Conservation (phyloP, 495 filamentous ascomycete species). For the Geopyxis carbonaria region DNA sequence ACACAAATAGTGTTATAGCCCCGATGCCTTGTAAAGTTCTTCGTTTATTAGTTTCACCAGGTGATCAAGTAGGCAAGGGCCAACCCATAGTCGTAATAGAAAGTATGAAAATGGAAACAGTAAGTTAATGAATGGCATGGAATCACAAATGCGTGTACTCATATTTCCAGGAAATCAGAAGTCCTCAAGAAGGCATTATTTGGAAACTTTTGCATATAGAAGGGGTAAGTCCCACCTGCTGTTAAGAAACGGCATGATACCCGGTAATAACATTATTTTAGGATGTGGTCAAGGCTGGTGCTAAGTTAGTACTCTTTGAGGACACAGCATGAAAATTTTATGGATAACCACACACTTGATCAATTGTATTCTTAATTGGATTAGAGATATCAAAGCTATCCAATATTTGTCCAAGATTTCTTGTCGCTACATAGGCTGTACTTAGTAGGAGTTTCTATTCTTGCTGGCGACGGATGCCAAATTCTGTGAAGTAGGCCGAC, state of each 20-base stretch:
- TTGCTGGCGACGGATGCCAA: too few relatives aligned
- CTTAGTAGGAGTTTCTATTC: too few relatives aligned
- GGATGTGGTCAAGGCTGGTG: conserved; percentile 44
- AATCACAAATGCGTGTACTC: not conserved
- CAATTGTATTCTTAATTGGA: too few relatives aligned
- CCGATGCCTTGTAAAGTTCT: conserved; percentile 94
- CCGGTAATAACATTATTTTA: conserved; percentile 11
- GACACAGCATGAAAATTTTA: too few relatives aligned
- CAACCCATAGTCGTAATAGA: conserved; percentile 88
- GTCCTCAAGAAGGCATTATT: conserved; percentile 65
- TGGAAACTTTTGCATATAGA: conserved; percentile 66
- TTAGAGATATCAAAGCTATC: too few relatives aligned
- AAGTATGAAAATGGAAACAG: conserved; percentile 99
- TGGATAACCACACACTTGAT: too few relatives aligned
- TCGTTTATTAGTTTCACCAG: conserved; percentile 63
- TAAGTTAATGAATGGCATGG: not conserved
- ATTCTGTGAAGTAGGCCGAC: too few relatives aligned
- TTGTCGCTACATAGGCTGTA: too few relatives aligned
- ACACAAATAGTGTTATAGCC: conserved; percentile 64
- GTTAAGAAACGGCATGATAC: not conserved
- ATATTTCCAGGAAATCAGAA: conserved; percentile 58
- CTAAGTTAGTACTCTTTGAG: conserved; percentile 38
- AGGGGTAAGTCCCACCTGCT: conserved; percentile 47
- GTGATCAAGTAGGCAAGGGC: conserved; percentile 66
- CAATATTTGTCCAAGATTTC: too few relatives aligned